phyloP scores from a whole-genome alignment of 306 rosid genomes.

The Cucumis sativus region Cucumber_9930_V3 NC_026660.2:4133501-4134000 shows the following conservation, averaged over 20 bases:
- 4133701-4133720: neutral
- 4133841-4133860: neutral
- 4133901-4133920: neutral
- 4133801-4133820: constrained; percentile 22
- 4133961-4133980: neutral
- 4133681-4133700: constrained; percentile 8
- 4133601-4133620: constrained; percentile 59
- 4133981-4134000: neutral
- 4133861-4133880: neutral
- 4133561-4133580: constrained; percentile 71
- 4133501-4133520: neutral
- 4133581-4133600: constrained; percentile 55
- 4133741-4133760: constrained; percentile 26
- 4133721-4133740: neutral
- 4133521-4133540: constrained; percentile 20
- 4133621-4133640: constrained; percentile 74
- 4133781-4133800: constrained; percentile 75
- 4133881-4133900: neutral
- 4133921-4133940: neutral
- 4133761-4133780: constrained; percentile 84
- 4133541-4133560: constrained; percentile 67
- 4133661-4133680: constrained; percentile 68
- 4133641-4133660: constrained; percentile 68
- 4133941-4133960: neutral
- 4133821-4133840: neutral